Conservation (phyloP, 495 filamentous ascomycete genomes). For the Penicillium maclennaniae region DNA sequence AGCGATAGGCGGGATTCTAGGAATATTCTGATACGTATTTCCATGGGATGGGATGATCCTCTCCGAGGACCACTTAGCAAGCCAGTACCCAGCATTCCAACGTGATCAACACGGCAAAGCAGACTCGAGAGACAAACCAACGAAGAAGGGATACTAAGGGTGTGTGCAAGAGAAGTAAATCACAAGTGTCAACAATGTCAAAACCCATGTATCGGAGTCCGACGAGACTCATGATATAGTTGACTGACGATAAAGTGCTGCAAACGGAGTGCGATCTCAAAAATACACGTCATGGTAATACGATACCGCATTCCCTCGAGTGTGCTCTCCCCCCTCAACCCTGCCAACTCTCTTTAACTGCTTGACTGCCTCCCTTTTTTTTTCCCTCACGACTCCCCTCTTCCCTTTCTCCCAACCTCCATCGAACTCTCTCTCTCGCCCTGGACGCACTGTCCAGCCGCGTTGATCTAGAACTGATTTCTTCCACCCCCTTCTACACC, state of each 20-base stretch:
- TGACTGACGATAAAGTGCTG: background rate
- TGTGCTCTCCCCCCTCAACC: background rate
- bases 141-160: background rate
- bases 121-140: background rate
- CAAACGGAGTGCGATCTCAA: background rate
- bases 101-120: slow-evolving; percentile 8
- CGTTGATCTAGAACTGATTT: slow-evolving; percentile 16
- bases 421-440: slow-evolving; percentile 15
- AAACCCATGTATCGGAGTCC: background rate
- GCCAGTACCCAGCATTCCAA: slow-evolving; percentile 11
- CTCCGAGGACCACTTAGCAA: background rate
- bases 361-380: slow-evolving; percentile 4
- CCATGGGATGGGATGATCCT: slow-evolving; percentile 8
- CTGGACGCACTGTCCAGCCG: slow-evolving; percentile 30
- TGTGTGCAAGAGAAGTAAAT: too few species aligned
- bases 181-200: too few species aligned
- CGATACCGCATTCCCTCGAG: background rate
- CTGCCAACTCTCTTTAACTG: slow-evolving; percentile 18
- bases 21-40: slow-evolving; percentile 3
- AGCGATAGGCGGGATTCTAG: slow-evolving; percentile 9
- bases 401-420: slow-evolving; percentile 10
- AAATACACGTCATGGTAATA: background rate
- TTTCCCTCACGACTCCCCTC: slow-evolving; percentile 10
- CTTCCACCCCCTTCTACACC: slow-evolving; percentile 2
- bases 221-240: background rate